Percentiles rank a stretch among this genome's conserved stretches.
Conservation (phyloP, 331 rosid genomes). For the Quercus tomentella region DNA sequence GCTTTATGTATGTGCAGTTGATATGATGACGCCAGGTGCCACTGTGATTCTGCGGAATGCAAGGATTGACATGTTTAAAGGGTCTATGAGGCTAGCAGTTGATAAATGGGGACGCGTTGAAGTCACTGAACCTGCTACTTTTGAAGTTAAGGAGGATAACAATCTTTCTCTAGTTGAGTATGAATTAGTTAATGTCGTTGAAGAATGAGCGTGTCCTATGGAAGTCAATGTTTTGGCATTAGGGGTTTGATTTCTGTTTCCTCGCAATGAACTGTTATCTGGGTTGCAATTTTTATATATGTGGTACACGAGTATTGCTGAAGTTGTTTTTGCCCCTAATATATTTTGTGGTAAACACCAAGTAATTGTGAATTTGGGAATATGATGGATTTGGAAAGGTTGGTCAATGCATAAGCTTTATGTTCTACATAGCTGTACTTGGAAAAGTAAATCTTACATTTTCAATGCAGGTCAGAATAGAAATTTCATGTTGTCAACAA, state of each 20-base stretch:
- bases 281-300: conserved; percentile 35
- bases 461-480: background rate
- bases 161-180: conserved; percentile 80
- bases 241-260: conserved; percentile 30
- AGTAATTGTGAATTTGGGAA: conserved; percentile 12
- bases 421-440: background rate
- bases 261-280: conserved; percentile 40
- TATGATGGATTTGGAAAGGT: background rate
- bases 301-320: conserved; percentile 35
- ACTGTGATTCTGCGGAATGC: conserved; percentile 75
- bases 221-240: conserved; percentile 28
- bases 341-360: conserved; percentile 19
- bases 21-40: conserved; percentile 54
- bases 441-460: background rate
- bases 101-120: conserved; percentile 92
- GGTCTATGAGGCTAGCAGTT: conserved; percentile 92
- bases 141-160: conserved; percentile 75
- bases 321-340: conserved; percentile 17
- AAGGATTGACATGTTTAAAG: conserved; percentile 93
- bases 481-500: background rate
- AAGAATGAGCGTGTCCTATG: conserved; percentile 34
- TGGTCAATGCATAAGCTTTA: background rate
- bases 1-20: conserved; percentile 46
- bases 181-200: conserved; percentile 67
- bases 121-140: conserved; percentile 63